Base-by-base conservation (phyloP, 1,139 yeast species). In the Candida frijolesensis region DNA sequence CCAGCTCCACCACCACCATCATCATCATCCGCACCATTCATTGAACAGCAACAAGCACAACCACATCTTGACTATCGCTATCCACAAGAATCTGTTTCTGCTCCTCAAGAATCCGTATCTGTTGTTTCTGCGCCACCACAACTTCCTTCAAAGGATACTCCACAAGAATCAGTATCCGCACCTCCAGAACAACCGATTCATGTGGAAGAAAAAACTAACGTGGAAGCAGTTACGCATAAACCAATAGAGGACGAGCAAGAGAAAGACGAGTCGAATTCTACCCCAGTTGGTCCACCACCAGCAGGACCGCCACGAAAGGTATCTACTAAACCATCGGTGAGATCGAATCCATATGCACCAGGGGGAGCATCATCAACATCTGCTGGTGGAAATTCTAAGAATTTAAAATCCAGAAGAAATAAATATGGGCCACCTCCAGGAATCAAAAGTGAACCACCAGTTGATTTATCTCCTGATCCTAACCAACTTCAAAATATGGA, bases 341-440 rank as follows among this genome's bases (percentile, higher is more conserved):
- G 60, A 48, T 56, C 56, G n/a, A 74, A 74, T 51, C 79, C 80
- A 29, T 74, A 75, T 57, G 79, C 79, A 2, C 79, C 80, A 14
- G 35, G 33, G 11, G 44, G 35, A n/a, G 7, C 22, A 6, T 19
- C 34, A n/a, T n/a, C 10, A 7, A 14, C 32, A 4, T 8, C 12
- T n/a, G 34, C 33, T 30, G 65, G 67, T 3, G 59, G 57, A 1
- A 35, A 49, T 16, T 50, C 60, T 15, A 19, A 14, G 9, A 58
- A 55, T 46, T 49, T 57, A 16, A 54, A 52, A 15, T 33, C 60
- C 10, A 60, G 57, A 43, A 60, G 55, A 47, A 66, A 52, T 51
- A 67, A 58, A 45, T 70, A 70, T 49, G 74, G 74, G 1, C 73
- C 74, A 8, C 72, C 74, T 5, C 59, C 67, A 11, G 45, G 45